Evolutionary conservation across 176 grass and related monocot genomes (phyloP), one percentile per base, ranked within the genome.

Genomic region (Neostapfia colusana): DNA sequence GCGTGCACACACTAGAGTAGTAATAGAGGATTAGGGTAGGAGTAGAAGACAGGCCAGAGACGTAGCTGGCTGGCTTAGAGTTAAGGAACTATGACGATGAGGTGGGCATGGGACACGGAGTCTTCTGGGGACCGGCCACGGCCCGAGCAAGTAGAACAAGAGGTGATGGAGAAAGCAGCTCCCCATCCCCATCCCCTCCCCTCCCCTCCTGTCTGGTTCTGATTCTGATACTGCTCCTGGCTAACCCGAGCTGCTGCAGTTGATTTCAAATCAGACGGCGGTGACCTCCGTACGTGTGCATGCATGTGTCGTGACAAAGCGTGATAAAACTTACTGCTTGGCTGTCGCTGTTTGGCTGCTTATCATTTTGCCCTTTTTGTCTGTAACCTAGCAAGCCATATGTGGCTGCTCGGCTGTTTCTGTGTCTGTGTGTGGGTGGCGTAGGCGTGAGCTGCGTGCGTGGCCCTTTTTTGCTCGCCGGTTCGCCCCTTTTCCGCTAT

Each of bases 31-130:
- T 75, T 68, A 48, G 20, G 37, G 25, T 48, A 48, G 0, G 3
- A 56, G 57, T 54, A 24, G 53, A 56, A 3, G 18, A 56, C 18
- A 70, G 17, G 15, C 38, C 6, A 4, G 8, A 63, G 12, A 2
- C 16, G 40, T 17, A 18, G 67, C 64, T 45, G 57, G 31, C n/a
- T n/a, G n/a, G n/a, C n/a, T 12, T 24, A 60, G 24, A 82, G 61
- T 75, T 75, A 75, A 59, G 51, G 49, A 61, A 40, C 23, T 3
- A n/a, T 75, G 78, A 80, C 37, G 78, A 80, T 48, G 72, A 50
- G 63, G 64, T 21, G 34, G 40, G 53, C 63, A 46, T 36, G 43
- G 31, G 10, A 3, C 7, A 58, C 12, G 8, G 23, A 58, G 25
- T 13, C 1, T 2, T 37, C 4, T n/a, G 63, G 81, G 72, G 31